Evolutionary conservation across 495 filamentous ascomycete genomes (phyloP), one percentile per base, ranked within the genome.

Genomic region (Parmelia sp.): DNA sequence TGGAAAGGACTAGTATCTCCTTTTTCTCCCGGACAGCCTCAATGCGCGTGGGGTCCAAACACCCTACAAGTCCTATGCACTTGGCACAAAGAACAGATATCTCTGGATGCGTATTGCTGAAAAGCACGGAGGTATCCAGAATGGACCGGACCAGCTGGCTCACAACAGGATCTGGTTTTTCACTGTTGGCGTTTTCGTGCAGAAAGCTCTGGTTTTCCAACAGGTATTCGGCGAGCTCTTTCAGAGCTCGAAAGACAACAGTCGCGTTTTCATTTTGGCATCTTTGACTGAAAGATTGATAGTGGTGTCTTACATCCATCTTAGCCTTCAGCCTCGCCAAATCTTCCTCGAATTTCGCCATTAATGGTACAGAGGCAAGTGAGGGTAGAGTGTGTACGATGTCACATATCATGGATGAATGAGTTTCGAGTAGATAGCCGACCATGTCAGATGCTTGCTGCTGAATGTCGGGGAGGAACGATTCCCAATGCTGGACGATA

Each of bases 51-150:
- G 94, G 87, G 75, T 97, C 94, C 29, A 97, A 76, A 68, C 91
- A 96, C 25, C 94, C 94, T 56, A 97, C 85, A 45, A 94, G 80
- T 14, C 94, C 94, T 35, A 97, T 74, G 65, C 90, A 92, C 69
- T 85, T 84, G 25, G 89, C 87, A 58, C 88, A 89, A 33, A 95
- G 78, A n/a, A 83, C 75, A 60, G 86, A 79, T 47, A 96, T 89
- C 29, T 82, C 80, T 17, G 79, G 70, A 51, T 87, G 82, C 35
- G 79, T 83, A 58, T 85, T 84, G 62, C 86, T 89, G 72, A 91
- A 93, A 65, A 88, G 89, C 55, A 92, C 83, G 60, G 84, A 86
- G 53, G 89, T 90, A 72, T 97, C 91, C 27, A 99, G 82, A 60
- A 99, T 76, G 25, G 88, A 84, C 60, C 92, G 84, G 31, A 84